Percentiles rank a stretch among this genome's conserved stretches.
phyloP scores from a whole-genome alignment of 306 rosid genomes.

The Mucuna pruriens region DNA sequence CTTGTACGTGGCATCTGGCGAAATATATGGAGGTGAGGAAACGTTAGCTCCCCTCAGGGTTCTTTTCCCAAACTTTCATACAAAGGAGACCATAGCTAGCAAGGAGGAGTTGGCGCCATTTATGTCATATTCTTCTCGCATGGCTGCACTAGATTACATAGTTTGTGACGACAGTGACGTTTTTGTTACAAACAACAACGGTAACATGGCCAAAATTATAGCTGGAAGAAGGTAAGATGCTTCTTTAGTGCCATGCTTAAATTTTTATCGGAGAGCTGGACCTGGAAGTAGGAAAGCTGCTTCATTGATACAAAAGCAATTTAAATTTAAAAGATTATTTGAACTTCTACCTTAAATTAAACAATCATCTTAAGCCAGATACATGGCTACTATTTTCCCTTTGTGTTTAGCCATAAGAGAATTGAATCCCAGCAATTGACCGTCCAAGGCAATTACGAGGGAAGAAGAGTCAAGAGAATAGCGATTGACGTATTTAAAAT shows the following conservation, averaged over 20 bases:
- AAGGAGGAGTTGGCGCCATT: slow-evolving; percentile 76
- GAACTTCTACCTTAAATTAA: background rate
- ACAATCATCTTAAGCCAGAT: background rate
- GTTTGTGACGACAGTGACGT: slow-evolving; percentile 88
- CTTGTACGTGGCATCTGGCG: slow-evolving; percentile 95
- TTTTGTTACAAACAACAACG: slow-evolving; percentile 90
- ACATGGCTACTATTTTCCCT: background rate
- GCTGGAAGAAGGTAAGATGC: slow-evolving; percentile 86
- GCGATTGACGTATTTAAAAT: background rate
- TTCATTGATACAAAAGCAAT: background rate
- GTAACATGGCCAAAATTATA: slow-evolving; percentile 93
- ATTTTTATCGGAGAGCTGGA: slow-evolving; percentile 36
- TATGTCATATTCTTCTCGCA: slow-evolving; percentile 83
- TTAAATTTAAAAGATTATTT: background rate
- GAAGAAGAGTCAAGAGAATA: background rate
- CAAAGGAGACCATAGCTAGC: slow-evolving; percentile 79
- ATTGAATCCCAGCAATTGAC: background rate
- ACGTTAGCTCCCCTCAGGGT: slow-evolving; percentile 77
- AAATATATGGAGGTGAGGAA: slow-evolving; percentile 82
- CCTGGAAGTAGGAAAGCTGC: slow-evolving; percentile 58
- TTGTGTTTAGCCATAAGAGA: background rate
- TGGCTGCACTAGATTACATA: slow-evolving; percentile 89
- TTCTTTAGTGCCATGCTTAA: background rate
- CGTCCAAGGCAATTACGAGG: background rate
- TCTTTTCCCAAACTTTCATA: slow-evolving; percentile 78